phyloP scores from a whole-genome alignment of 768 basidiomycete genomes.

The Steccherinum ochraceum region DNA sequence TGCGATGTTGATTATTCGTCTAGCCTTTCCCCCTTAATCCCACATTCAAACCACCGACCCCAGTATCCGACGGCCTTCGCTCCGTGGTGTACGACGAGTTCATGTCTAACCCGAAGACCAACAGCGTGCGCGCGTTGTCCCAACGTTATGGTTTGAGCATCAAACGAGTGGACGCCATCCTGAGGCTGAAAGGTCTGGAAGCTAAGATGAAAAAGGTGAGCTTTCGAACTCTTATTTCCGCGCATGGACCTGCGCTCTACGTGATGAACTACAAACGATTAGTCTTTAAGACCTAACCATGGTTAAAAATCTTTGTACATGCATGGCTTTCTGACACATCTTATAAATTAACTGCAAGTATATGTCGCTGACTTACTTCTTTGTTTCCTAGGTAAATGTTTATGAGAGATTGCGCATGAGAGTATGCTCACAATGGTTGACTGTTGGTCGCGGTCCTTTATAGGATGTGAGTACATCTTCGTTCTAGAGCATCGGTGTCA shows the following conservation, averaged over 20 bases:
- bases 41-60: slow-evolving; percentile 74
- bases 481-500: slow-evolving; percentile 47
- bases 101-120: slow-evolving; percentile 48
- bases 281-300: slow-evolving; percentile 85
- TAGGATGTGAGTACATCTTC: slow-evolving; percentile 34
- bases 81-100: slow-evolving; percentile 54
- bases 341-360: too few relatives aligned
- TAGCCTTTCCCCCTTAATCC: slow-evolving; percentile 87
- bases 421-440: too few relatives aligned
- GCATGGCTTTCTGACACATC: slow-evolving; percentile 33
- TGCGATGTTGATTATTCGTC: slow-evolving; percentile 5
- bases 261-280: slow-evolving; percentile 79
- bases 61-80: slow-evolving; percentile 59
- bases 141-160: slow-evolving; percentile 58
- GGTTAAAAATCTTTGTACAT: slow-evolving; percentile 49
- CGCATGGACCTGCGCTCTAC: slow-evolving; percentile 10
- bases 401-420: too few relatives aligned
- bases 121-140: slow-evolving; percentile 58
- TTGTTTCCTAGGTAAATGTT: too few relatives aligned
- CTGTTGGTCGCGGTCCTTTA: too few relatives aligned
- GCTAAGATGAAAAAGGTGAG: slow-evolving; percentile 64
- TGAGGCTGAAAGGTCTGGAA: slow-evolving; percentile 79
- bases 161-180: slow-evolving; percentile 77
- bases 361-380: too few relatives aligned
- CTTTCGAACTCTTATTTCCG: slow-evolving; percentile 9